These are phyloP conservation scores for Fusarium sterilihyphosum DNA, from an alignment of 2,329 filamentous ascomycete species.

Conservation along the genomic window DNA sequence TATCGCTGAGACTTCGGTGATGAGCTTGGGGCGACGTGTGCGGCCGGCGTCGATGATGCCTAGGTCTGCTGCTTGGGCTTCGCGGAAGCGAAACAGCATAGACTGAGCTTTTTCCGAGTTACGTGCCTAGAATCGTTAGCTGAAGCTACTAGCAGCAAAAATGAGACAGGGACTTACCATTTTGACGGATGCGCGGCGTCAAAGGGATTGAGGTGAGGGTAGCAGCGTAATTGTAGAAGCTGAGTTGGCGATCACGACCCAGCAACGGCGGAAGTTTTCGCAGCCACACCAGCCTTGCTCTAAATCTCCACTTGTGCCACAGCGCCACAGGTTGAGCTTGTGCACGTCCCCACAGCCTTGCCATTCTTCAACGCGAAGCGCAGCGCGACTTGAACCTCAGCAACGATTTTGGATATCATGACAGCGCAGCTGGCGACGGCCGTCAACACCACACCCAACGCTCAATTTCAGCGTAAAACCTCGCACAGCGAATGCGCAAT, in stretches of 20 bases:
- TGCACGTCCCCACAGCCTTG: slow-evolving; percentile 32
- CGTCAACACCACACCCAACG: background rate
- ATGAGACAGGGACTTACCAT: slow-evolving; percentile 30
- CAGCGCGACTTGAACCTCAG: slow-evolving; percentile 9
- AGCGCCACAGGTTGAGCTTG: slow-evolving; percentile 15
- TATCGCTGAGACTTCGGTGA: slow-evolving; percentile 86
- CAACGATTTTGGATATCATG: background rate
- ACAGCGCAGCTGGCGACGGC: background rate
- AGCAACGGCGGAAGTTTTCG: slow-evolving; percentile 41
- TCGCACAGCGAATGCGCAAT: background rate
- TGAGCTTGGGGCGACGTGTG: slow-evolving; percentile 88
- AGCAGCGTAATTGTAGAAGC: slow-evolving; percentile 17
- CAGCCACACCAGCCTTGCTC: slow-evolving; percentile 39
- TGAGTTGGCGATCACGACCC: slow-evolving; percentile 28
- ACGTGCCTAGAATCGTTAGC: slow-evolving; percentile 73
- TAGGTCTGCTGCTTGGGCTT: slow-evolving; percentile 93
- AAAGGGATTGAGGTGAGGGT: background rate
- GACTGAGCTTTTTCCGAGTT: slow-evolving; percentile 99
- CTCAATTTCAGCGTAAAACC: background rate
- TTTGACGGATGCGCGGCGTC: slow-evolving; percentile 33
- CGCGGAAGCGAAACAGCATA: slow-evolving; percentile 99
- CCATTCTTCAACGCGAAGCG: slow-evolving; percentile 1
- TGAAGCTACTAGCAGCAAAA: rapidly evolving
- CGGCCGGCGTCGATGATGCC: slow-evolving; percentile 95
- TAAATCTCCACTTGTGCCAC: slow-evolving; percentile 16